Evolutionary conservation across 495 filamentous ascomycete species (phyloP), one percentile per base, ranked within the genome.

Genomic region (Penicillium arizonense): DNA sequence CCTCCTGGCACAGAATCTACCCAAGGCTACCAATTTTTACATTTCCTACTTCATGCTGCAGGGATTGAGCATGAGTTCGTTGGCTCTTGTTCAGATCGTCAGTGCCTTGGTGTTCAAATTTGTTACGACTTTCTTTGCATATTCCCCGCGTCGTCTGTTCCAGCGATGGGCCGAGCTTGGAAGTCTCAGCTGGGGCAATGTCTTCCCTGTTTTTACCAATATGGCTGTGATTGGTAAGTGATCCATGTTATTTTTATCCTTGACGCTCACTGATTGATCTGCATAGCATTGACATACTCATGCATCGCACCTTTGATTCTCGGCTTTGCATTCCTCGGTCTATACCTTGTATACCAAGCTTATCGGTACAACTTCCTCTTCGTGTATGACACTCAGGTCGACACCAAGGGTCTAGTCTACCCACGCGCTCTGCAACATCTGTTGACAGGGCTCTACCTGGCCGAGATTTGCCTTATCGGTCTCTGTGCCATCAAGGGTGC

Each of bases 321-420:
- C 33, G 87, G 83, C 18, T 96, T 96, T 73, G 87, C 87, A 46
- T 85, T 86, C 26, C 69, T 95, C 26, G 90, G 88, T 47, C 76
- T 96, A 49, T 82, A 76, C 47, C 75, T 95, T 42, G 88, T 96
- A 64, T 96, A 96, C 71, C 73, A 94, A 48, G 90, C 91, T 16
- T 96, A 90, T 78, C 82, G 89, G 12, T 96, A 96, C 78, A 96
- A 96, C 66, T 77, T 96, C 63, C 79, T 96, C 44, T 96, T 93
- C 70, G 89, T 94, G 34, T 90, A 87, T 53, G 85, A 94, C 62
- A 82, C 86, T 20, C 57, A 81, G 45, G 83, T 96, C 68, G 91
- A 96, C 69, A 96, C 91, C 21, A 90, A 91, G 52, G 91, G 91
- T 35, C 80, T 90, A 26, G 86, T 94, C 50, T 96, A 96, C 65